Evolutionary conservation across 2,329 filamentous ascomycete genomes (phyloP).

Genomic region (Clarireedia homoeocarpa): DNA sequence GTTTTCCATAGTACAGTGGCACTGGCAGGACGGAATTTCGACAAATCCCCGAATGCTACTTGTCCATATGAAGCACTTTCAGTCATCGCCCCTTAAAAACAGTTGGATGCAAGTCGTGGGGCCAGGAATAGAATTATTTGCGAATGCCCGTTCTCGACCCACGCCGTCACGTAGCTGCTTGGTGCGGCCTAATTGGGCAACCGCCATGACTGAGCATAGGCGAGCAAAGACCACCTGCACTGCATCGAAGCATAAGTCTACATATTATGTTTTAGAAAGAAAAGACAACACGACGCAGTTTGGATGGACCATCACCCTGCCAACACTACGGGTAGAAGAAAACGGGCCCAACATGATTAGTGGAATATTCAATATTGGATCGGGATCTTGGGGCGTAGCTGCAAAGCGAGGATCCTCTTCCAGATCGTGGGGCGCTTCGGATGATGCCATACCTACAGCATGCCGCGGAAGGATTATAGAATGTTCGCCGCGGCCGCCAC

Average conservation of each 20-base stretch:
- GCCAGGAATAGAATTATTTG: constrained; percentile 6
- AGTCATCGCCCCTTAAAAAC: neutral
- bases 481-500: neutral
- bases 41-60: neutral
- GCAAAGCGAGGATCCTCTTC: neutral
- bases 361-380: neutral
- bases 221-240: neutral
- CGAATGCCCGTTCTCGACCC: neutral
- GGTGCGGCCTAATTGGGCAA: neutral
- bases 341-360: no score
- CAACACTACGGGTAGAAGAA: neutral
- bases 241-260: neutral
- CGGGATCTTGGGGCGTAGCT: neutral
- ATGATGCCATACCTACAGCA: constrained; percentile 3
- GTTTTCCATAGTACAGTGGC: neutral
- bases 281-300: neutral
- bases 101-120: neutral
- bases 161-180: neutral
- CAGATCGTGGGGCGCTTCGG: neutral
- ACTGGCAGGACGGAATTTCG: neutral
- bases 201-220: neutral
- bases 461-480: constrained; percentile 4
- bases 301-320: neutral
- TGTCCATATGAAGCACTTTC: neutral
- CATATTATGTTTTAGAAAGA: constrained; percentile 1